A percentile compares a stretch with the other conserved stretches of the same genome.
Evolutionary conservation across 139 green algal species (phyloP).

Genomic region (Chlorella sp.): DNA sequence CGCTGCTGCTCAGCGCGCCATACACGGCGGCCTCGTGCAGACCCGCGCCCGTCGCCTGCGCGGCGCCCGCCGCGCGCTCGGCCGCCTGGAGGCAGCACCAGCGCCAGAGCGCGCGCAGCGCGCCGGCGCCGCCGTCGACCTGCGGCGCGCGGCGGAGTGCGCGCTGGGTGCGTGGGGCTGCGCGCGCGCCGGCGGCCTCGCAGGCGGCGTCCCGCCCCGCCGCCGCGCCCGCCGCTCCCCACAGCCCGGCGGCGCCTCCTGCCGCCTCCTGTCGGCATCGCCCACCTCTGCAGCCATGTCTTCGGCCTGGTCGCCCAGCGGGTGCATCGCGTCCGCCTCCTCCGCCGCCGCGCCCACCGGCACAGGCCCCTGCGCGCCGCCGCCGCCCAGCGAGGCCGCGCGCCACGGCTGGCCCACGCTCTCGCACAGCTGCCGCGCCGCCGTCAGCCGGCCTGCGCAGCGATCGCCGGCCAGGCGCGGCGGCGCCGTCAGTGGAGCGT

Average conservation of each 20-base stretch:
- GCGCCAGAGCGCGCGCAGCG: slow-evolving; percentile 65
- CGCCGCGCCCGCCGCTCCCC: too few relatives aligned
- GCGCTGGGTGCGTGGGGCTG: neutral
- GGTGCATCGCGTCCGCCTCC: slow-evolving; percentile 20
- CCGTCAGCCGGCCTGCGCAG: slow-evolving; percentile 51
- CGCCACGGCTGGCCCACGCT: slow-evolving; percentile 74
- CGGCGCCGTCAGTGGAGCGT: too few relatives aligned
- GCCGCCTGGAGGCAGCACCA: slow-evolving; percentile 62
- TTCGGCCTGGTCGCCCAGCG: slow-evolving; percentile 51
- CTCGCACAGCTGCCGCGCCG: slow-evolving; percentile 56
- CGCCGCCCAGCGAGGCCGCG: slow-evolving; percentile 58
- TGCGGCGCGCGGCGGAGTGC: neutral
- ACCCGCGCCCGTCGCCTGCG: slow-evolving; percentile 8
- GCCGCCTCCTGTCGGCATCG: too few relatives aligned
- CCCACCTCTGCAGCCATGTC: slow-evolving; percentile 44
- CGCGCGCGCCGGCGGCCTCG: too few relatives aligned
- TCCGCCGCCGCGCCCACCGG: slow-evolving; percentile 64
- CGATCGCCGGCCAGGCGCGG: neutral
- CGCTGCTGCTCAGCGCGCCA: slow-evolving; percentile 54
- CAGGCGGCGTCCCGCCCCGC: too few relatives aligned
- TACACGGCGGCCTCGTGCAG: slow-evolving; percentile 71
- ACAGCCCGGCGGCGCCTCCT: too few relatives aligned
- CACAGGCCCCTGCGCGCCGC: slow-evolving; percentile 57
- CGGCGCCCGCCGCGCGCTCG: slow-evolving; percentile 20
- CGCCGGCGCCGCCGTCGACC: slow-evolving; percentile 41